These are phyloP conservation scores for Candida pini DNA, from an alignment of 805 yeast genomes.

Conservation along the genomic window DNA sequence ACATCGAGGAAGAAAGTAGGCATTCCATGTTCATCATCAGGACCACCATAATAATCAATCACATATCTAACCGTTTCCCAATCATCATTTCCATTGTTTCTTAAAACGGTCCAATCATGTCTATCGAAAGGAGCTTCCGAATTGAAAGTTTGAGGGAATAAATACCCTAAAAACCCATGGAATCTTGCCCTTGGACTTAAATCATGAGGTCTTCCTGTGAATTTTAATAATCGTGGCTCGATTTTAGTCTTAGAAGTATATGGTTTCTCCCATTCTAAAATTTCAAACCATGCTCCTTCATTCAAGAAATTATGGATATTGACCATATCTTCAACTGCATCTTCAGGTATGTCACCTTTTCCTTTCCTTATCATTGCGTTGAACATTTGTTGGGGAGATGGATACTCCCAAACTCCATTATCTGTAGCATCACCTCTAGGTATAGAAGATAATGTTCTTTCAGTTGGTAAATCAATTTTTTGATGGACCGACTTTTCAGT, in stretches of 20 bases:
- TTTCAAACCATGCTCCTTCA: constrained; percentile 97
- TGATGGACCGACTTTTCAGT: constrained; percentile 75
- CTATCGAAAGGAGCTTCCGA: constrained; percentile 92
- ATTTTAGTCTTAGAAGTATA: constrained; percentile 49
- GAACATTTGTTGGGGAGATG: constrained; percentile 98
- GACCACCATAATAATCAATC: constrained; percentile 95
- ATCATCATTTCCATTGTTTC: constrained; percentile 45
- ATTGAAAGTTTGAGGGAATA: constrained; percentile 69
- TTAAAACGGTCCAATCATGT: constrained; percentile 95
- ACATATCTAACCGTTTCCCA: constrained; percentile 84
- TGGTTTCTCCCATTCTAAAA: constrained; percentile 82
- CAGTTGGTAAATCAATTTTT: constrained; percentile 69
- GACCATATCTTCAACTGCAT: constrained; percentile 95
- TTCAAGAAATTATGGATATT: constrained; percentile 93
- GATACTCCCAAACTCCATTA: constrained; percentile 94
- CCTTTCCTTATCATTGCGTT: constrained; percentile 97
- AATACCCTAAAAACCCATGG: constrained; percentile 56
- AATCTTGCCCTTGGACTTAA: constrained; percentile 78
- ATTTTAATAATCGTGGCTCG: constrained; percentile 74
- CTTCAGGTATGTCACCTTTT: constrained; percentile 86
- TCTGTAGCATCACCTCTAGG: constrained; percentile 68
- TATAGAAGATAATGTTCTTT: constrained; percentile 75
- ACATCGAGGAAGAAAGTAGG: constrained; percentile 93
- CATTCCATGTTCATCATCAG: constrained; percentile 76
- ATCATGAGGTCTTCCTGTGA: constrained; percentile 90